Conservation (phyloP, 148 eudicot genomes). For the Cornus controversa region DNA sequence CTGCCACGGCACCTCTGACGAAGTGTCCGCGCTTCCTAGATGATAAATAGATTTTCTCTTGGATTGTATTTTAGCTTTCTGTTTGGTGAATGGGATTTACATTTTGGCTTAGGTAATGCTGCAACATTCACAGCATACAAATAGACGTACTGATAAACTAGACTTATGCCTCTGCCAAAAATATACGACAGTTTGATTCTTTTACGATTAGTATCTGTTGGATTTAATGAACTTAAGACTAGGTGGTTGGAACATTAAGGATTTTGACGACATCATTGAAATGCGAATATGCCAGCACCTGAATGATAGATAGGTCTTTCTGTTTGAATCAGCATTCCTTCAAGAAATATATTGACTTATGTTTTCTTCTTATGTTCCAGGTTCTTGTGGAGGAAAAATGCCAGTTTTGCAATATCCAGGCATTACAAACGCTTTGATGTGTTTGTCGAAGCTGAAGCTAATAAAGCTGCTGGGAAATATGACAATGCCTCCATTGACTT, state of each 20-base stretch:
- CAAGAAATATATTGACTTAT: background rate
- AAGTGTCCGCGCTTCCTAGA: too few relatives aligned
- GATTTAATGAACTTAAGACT: background rate
- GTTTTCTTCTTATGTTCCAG: slow-evolving; percentile 37
- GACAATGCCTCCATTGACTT: slow-evolving; percentile 87
- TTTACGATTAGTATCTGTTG: background rate
- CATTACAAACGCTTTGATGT: slow-evolving; percentile 92
- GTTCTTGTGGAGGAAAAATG: slow-evolving; percentile 94
- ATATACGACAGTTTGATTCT: background rate
- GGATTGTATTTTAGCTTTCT: background rate
- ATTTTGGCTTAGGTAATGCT: background rate
- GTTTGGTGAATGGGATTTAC: background rate
- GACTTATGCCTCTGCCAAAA: background rate
- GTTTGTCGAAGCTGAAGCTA: slow-evolving; percentile 95
- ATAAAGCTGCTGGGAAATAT: slow-evolving; percentile 90
- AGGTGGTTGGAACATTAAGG: background rate
- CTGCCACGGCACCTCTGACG: too few relatives aligned
- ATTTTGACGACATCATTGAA: background rate
- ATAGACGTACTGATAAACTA: background rate
- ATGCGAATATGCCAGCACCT: background rate
- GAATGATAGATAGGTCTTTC: background rate
- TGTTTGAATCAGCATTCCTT: background rate
- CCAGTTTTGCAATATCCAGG: slow-evolving; percentile 89
- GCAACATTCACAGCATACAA: background rate
- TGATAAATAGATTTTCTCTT: too few relatives aligned